Evolutionary conservation across 2,329 filamentous ascomycete genomes (phyloP).

Genomic region (Ceratocystis huliohia): DNA sequence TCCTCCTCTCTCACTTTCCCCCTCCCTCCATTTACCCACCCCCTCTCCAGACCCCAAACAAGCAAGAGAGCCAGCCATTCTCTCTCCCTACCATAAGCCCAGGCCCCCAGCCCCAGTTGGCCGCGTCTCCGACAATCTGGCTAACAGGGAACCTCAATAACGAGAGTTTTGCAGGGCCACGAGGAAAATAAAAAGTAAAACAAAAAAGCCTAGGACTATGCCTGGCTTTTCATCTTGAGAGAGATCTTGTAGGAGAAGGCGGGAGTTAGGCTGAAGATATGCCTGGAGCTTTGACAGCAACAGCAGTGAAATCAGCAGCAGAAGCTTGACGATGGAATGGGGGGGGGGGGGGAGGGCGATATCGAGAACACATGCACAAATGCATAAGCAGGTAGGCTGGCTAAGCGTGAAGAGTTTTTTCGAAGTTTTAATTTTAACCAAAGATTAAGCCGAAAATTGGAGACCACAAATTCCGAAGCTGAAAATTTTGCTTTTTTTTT

Average conservation of each 20-base stretch:
- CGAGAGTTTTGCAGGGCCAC: no score
- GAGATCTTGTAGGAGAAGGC: no score
- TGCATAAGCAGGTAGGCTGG: background rate
- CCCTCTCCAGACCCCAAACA: background rate
- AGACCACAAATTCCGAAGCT: background rate
- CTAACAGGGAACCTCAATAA: background rate
- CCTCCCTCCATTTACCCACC: background rate
- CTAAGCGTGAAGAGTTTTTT: background rate
- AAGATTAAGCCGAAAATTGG: background rate
- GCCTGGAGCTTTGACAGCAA: no score
- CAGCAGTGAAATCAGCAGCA: no score
- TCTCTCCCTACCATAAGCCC: background rate
- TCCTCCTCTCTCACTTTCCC: background rate
- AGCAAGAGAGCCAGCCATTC: background rate
- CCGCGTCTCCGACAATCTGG: conserved; percentile 1
- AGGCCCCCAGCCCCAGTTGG: background rate
- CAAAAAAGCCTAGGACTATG: background rate
- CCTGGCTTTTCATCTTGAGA: background rate
- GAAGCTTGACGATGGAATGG: no score
- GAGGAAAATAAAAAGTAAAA: background rate
- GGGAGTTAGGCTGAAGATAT: no score
- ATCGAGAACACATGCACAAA: background rate
- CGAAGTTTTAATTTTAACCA: background rate
- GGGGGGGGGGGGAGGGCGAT: no score
- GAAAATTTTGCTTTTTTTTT: background rate